Conservation (phyloP, 352 stramenopile genomes). For the Aphanomyces cochlioides region DNA sequence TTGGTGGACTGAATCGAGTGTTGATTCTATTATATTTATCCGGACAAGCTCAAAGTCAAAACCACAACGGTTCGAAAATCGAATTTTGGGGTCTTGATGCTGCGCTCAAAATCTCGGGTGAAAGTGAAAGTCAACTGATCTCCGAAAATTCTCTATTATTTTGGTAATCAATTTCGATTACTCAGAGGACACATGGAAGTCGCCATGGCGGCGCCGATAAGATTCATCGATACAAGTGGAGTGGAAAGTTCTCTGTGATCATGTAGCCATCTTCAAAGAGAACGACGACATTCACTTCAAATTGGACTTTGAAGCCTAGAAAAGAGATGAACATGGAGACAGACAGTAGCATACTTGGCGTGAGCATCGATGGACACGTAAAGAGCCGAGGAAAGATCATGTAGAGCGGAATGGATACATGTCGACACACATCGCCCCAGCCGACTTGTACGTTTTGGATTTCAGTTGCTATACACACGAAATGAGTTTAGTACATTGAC, state of each 20-base stretch:
- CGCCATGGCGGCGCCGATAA: too few relatives aligned
- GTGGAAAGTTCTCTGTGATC: constrained; percentile 87
- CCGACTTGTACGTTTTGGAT: constrained; percentile 94
- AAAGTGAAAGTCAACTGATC: too few relatives aligned
- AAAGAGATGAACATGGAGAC: background rate
- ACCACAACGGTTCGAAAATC: too few relatives aligned
- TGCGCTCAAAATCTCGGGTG: too few relatives aligned
- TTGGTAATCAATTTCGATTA: too few relatives aligned
- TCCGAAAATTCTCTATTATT: too few relatives aligned
- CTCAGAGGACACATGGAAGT: too few relatives aligned
- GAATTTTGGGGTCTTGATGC: too few relatives aligned
- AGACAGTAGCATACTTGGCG: constrained; percentile 38
- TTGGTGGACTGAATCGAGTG: too few relatives aligned
- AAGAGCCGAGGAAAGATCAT: constrained; percentile 93
- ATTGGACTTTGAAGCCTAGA: constrained; percentile 87
- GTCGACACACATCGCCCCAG: constrained; percentile 83
- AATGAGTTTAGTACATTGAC: too few relatives aligned
- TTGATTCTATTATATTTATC: too few relatives aligned
- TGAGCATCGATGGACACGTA: constrained; percentile 89
- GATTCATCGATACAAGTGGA: constrained; percentile 71
- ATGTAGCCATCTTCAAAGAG: constrained; percentile 90
- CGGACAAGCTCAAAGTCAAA: too few relatives aligned
- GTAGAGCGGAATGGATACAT: constrained; percentile 91
- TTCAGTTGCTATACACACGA: constrained; percentile 68
- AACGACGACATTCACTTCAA: constrained; percentile 91